Conservation (phyloP, 1,139 yeast genomes). For the Arxiozyma heterogenica region DNA sequence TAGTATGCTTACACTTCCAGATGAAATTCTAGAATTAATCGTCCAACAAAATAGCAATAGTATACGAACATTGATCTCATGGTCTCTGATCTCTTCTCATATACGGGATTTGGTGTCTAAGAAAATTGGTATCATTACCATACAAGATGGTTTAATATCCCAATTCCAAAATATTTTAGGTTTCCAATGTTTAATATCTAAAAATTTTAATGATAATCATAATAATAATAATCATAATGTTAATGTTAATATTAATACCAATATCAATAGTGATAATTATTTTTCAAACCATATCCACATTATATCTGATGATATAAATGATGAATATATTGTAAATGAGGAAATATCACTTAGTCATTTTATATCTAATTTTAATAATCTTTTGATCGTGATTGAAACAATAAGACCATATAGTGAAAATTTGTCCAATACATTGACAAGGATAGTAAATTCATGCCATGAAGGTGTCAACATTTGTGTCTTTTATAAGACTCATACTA, state of each 20-base stretch:
- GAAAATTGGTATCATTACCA: conserved; percentile 10
- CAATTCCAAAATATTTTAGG: conserved; percentile 4
- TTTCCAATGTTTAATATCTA: conserved; percentile 7
- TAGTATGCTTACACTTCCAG: conserved; percentile 4
- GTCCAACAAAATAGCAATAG: conserved; percentile 9
- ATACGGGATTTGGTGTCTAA: neutral
- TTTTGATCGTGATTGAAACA: conserved; percentile 11
- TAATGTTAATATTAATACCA: neutral
- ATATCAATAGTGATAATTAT: neutral
- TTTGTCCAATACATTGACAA: conserved; percentile 8
- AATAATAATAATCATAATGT: no score
- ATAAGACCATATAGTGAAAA: conserved; percentile 11
- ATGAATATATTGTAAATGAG: neutral
- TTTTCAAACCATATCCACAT: conserved; percentile 6
- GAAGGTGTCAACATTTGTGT: conserved; percentile 16
- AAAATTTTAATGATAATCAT: neutral
- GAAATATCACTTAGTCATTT: conserved; percentile 1
- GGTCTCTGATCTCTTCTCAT: conserved; percentile 11
- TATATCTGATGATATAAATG: conserved; percentile 5
- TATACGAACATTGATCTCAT: conserved; percentile 11
- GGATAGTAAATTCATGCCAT: conserved; percentile 10
- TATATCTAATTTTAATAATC: conserved; percentile 3
- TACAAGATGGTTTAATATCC: conserved; percentile 7
- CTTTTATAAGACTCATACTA: conserved; percentile 18
- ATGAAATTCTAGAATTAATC: conserved; percentile 12